These are phyloP conservation scores for Mrakia hoshinonis DNA, from an alignment of 768 basidiomycete genomes.

Conservation along the genomic window DNA sequence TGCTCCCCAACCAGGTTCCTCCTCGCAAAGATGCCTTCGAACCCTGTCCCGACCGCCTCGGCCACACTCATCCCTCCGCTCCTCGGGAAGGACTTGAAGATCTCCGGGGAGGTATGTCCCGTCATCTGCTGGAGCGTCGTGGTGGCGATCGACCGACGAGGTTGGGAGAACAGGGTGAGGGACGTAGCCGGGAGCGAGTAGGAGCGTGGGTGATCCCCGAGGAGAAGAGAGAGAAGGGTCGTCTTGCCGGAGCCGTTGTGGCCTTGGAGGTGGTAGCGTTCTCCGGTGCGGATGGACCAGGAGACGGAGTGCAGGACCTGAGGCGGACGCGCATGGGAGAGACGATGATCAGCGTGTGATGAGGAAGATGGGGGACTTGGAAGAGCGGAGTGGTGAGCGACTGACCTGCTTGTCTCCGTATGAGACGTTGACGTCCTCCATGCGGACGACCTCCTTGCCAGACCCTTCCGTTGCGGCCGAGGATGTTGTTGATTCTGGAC, in stretches of 20 bases:
- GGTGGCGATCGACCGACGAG: constrained; percentile 60
- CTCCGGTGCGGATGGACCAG: constrained; percentile 74
- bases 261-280: constrained; percentile 84
- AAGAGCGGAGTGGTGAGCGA: constrained; percentile 24
- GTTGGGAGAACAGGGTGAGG: constrained; percentile 55
- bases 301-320: constrained; percentile 67
- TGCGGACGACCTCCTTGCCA: constrained; percentile 50
- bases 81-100: constrained; percentile 77
- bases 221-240: constrained; percentile 77
- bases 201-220: constrained; percentile 92
- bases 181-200: constrained; percentile 56
- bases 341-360: background rate
- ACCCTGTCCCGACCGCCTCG: constrained; percentile 80
- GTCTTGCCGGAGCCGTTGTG: constrained; percentile 88
- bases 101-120: constrained; percentile 73
- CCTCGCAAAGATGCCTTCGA: constrained; percentile 69
- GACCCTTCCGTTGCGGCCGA: background rate
- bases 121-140: constrained; percentile 36
- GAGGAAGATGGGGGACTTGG: background rate
- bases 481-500: constrained; percentile 18
- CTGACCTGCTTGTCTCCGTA: constrained; percentile 60
- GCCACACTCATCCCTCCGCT: constrained; percentile 51
- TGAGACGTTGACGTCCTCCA: constrained; percentile 59
- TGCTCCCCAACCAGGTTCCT: constrained; percentile 46
- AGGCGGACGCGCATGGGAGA: background rate